These are phyloP conservation scores for Tagetes erecta DNA, from an alignment of 129 eudicot species.

Conservation along the genomic window DNA sequence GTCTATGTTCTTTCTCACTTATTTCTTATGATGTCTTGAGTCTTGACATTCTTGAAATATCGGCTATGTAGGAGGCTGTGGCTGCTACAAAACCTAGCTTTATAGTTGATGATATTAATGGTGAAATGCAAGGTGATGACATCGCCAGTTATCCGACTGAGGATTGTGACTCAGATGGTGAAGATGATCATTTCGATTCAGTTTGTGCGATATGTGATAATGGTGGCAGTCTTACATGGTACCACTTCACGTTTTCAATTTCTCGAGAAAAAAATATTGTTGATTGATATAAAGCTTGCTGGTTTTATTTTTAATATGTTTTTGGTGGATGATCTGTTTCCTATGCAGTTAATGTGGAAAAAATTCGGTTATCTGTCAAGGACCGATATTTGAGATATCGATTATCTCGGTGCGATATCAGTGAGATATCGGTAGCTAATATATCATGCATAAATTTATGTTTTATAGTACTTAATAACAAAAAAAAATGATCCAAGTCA, in stretches of 20 bases:
- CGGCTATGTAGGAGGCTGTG: slow-evolving; percentile 45
- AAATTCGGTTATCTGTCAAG: too few species aligned
- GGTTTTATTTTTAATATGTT: not conserved
- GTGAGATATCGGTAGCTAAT: too few species aligned
- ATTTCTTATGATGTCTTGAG: slow-evolving; percentile 6
- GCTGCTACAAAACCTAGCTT: slow-evolving; percentile 37
- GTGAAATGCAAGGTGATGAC: slow-evolving; percentile 52
- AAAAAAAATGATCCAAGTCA: too few species aligned
- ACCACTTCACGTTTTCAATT: slow-evolving; percentile 14
- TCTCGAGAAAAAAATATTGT: not conserved
- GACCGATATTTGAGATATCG: too few species aligned
- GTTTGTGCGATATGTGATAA: slow-evolving; percentile 91
- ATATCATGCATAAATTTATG: too few species aligned
- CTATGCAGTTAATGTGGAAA: too few species aligned
- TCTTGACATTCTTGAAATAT: slow-evolving; percentile 19
- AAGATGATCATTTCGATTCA: slow-evolving; percentile 56
- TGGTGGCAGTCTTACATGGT: slow-evolving; percentile 69
- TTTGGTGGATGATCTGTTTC: not conserved
- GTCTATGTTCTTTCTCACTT: slow-evolving; percentile 15
- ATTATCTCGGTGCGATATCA: too few species aligned
- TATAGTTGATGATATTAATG: slow-evolving; percentile 49
- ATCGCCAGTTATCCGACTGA: slow-evolving; percentile 33
- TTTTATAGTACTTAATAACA: too few species aligned
- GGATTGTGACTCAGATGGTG: slow-evolving; percentile 57
- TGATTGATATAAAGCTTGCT: not conserved